phyloP scores from a whole-genome alignment of 176 grass and related monocot genomes.

The Musa troglodytarum region DNA sequence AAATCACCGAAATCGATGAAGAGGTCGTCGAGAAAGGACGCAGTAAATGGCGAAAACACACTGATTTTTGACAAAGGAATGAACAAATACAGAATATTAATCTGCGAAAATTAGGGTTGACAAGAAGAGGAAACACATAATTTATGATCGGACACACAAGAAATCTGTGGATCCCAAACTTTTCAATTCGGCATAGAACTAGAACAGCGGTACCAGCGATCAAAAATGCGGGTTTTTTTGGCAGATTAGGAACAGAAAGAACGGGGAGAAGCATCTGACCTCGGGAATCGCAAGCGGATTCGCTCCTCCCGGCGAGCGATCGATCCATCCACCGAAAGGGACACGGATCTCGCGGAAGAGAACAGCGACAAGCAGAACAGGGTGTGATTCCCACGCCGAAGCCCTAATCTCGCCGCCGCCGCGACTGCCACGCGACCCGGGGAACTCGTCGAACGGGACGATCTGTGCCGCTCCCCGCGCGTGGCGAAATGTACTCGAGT shows the following conservation, averaged over 20 bases:
- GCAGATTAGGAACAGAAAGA: neutral
- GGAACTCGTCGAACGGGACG: neutral
- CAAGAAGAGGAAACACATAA: too few species aligned
- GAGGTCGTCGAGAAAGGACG: neutral
- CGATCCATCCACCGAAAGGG: neutral
- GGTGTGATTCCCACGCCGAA: neutral
- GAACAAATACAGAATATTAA: too few species aligned
- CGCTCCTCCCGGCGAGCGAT: neutral
- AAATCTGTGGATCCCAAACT: neutral
- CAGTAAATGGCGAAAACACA: neutral
- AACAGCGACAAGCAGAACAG: neutral
- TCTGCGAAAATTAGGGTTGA: too few species aligned
- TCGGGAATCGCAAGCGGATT: constrained; percentile 1
- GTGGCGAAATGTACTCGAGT: neutral
- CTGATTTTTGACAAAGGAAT: too few species aligned
- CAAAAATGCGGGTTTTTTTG: neutral
- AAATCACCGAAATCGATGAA: neutral
- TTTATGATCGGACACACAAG: too few species aligned
- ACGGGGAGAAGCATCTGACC: constrained; percentile 1
- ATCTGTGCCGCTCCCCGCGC: too few species aligned
- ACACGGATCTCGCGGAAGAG: neutral
- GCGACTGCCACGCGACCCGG: neutral
- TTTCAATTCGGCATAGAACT: neutral
- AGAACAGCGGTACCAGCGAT: neutral
- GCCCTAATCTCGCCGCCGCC: neutral